These are phyloP conservation scores for Linanthus parryae DNA, from an alignment of 148 eudicot genomes.

Conservation along the genomic window DNA sequence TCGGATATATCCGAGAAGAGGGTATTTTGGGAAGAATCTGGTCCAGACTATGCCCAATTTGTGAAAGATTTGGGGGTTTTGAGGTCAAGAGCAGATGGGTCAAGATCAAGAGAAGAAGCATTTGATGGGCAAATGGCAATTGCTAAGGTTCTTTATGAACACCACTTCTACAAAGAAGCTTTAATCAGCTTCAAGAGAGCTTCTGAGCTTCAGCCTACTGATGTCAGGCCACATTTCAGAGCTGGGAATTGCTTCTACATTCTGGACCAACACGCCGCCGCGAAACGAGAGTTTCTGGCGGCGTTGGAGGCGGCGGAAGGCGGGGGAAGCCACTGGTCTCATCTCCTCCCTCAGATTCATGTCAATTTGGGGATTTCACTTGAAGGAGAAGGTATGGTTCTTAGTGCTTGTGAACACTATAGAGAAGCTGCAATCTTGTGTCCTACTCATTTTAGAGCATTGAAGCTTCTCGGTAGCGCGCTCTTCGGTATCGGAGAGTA, in stretches of 20 bases:
- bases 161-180: constrained; percentile 61
- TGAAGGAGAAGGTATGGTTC: constrained; percentile 87
- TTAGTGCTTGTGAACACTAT: constrained; percentile 96
- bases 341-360: constrained; percentile 89
- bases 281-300: constrained; percentile 63
- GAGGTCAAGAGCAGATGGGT: constrained; percentile 71
- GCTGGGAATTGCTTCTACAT: constrained; percentile 88
- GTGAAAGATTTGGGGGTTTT: constrained; percentile 86
- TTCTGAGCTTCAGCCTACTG: constrained; percentile 82
- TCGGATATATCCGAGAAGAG: constrained; percentile 59
- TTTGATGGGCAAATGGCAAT: constrained; percentile 99
- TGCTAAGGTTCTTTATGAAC: constrained; percentile 78
- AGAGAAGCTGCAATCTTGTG: constrained; percentile 94
- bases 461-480: constrained; percentile 96
- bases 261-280: constrained; percentile 42
- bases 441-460: constrained; percentile 92
- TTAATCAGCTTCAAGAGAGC: constrained; percentile 83
- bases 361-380: constrained; percentile 91
- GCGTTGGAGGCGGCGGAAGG: constrained; percentile 87
- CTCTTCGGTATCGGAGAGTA: constrained; percentile 91
- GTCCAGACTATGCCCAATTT: constrained; percentile 58
- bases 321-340: constrained; percentile 85
- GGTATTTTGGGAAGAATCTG: constrained; percentile 70
- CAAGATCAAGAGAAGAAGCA: constrained; percentile 83
- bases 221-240: constrained; percentile 90